phyloP scores from a whole-genome alignment of 768 basidiomycete genomes.

The Cystobasidium ongulense region DNA sequence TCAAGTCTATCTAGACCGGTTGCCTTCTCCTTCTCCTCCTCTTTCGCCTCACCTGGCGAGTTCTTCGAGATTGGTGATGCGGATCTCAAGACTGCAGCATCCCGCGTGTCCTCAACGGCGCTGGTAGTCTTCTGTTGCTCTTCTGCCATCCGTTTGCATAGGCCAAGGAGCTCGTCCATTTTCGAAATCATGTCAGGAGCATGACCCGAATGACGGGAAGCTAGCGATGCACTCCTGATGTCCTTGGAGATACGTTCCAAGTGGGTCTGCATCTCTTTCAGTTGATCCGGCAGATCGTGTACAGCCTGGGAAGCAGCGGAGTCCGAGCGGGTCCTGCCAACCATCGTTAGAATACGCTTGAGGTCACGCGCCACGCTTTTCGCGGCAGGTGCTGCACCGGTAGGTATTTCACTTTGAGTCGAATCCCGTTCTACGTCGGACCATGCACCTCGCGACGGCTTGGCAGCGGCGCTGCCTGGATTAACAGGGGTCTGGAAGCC shows the following conservation, averaged over 20 bases:
- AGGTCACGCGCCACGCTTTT: slow-evolving; percentile 30
- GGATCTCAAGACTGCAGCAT: too few species aligned
- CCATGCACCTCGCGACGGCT: slow-evolving; percentile 31
- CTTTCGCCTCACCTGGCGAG: neutral
- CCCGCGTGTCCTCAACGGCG: neutral
- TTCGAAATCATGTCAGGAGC: slow-evolving; percentile 6
- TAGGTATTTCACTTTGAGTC: slow-evolving; percentile 17
- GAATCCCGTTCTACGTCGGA: slow-evolving; percentile 31
- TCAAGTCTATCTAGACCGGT: neutral
- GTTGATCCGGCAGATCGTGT: neutral
- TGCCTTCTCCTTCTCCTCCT: neutral
- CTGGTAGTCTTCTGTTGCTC: neutral
- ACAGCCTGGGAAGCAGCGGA: neutral
- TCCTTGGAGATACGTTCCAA: slow-evolving; percentile 23
- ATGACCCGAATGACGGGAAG: neutral
- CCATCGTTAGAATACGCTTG: slow-evolving; percentile 30
- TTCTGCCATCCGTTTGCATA: neutral
- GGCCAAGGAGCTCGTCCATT: neutral
- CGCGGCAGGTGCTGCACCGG: neutral
- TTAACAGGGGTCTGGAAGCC: neutral
- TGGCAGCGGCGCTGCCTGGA: neutral
- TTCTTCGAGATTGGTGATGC: too few species aligned
- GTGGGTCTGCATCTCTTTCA: slow-evolving; percentile 30
- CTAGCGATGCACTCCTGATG: slow-evolving; percentile 8
- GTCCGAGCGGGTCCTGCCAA: slow-evolving; percentile 22